Conservation (phyloP, 1,284 basidiomycete species). For the Cystobasidiaceae sp. region DNA sequence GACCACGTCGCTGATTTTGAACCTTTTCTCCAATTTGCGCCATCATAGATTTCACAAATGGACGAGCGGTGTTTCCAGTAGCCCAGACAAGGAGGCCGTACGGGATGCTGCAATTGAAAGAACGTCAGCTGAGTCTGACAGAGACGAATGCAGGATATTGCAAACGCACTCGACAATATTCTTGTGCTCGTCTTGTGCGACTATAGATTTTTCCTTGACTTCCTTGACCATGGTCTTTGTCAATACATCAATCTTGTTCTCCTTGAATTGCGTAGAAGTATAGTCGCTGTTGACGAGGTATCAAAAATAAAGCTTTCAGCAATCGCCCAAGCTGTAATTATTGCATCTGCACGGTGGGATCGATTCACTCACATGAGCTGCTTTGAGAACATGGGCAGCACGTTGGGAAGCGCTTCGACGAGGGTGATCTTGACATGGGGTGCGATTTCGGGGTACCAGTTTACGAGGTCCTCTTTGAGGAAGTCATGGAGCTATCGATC, state of each 20-base stretch:
- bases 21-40: constrained; percentile 58
- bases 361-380: constrained; percentile 62
- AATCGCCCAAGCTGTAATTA: no score
- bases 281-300: constrained; percentile 55
- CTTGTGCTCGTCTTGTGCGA: constrained; percentile 83
- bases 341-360: no score
- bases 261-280: constrained; percentile 92
- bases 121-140: not conserved
- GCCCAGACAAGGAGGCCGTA: constrained; percentile 69
- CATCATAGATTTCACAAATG: constrained; percentile 82
- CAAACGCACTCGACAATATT: constrained; percentile 58
- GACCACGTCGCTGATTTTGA: constrained; percentile 81
- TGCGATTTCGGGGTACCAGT: constrained; percentile 76
- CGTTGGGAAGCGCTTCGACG: constrained; percentile 91
- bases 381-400: constrained; percentile 93
- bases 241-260: constrained; percentile 89
- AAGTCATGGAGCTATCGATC: constrained; percentile 58
- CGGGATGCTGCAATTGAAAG: constrained; percentile 55
- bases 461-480: constrained; percentile 83
- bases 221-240: constrained; percentile 96
- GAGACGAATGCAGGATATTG: not conserved
- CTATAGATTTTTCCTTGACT: constrained; percentile 73
- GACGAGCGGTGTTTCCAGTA: constrained; percentile 75
- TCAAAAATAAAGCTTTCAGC: not conserved
- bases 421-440: constrained; percentile 81